Evolutionary conservation across 345 rosid genomes (phyloP).

Genomic region (Salix dunnii): DNA sequence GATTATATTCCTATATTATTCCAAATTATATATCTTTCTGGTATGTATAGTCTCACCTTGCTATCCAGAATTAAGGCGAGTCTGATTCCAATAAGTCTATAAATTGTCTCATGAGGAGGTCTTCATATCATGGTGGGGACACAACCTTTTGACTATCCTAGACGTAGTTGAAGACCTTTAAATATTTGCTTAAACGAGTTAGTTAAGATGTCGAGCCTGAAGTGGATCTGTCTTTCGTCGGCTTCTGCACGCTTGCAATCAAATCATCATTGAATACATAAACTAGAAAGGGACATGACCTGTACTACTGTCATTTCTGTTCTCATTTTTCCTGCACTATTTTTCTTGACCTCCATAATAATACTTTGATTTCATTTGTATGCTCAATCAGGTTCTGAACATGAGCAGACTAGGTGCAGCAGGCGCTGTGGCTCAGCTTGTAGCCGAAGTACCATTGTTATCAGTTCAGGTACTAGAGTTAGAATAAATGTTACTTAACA

Average conservation of each 20-base stretch:
- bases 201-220: slow-evolving; percentile 29
- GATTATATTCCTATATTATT: neutral
- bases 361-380: slow-evolving; percentile 3
- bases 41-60: neutral
- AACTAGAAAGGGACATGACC: slow-evolving; percentile 8
- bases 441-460: slow-evolving; percentile 59
- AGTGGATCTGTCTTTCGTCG: slow-evolving; percentile 19
- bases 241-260: slow-evolving; percentile 17
- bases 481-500: neutral
- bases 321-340: neutral
- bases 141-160: slow-evolving; percentile 21
- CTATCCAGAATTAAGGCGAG: slow-evolving; percentile 2
- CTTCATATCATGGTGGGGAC: slow-evolving; percentile 36
- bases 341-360: neutral
- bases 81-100: slow-evolving; percentile 11
- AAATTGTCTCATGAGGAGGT: slow-evolving; percentile 10
- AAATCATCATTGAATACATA: slow-evolving; percentile 8
- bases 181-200: slow-evolving; percentile 23
- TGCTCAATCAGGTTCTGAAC: slow-evolving; percentile 53
- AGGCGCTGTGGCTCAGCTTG: slow-evolving; percentile 72
- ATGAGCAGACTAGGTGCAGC: slow-evolving; percentile 75
- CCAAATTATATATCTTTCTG: neutral
- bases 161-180: slow-evolving; percentile 18
- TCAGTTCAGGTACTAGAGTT: slow-evolving; percentile 48
- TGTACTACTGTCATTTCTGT: slow-evolving; percentile 7